Conservation (phyloP, 1,284 basidiomycete genomes). For the Pholiota adiposa region DNA sequence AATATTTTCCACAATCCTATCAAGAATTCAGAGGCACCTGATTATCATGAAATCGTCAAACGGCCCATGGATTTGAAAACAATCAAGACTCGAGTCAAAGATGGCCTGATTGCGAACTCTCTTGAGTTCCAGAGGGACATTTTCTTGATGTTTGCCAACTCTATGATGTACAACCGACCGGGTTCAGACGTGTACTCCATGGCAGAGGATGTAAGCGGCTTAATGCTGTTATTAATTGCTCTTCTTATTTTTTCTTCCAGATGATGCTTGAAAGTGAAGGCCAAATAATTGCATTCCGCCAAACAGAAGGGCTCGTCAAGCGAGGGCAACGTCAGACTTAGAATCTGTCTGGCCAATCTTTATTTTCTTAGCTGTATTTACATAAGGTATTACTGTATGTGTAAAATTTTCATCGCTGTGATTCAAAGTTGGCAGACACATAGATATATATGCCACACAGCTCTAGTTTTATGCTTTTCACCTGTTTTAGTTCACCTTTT, state of each 20-base stretch:
- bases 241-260: conserved; percentile 38
- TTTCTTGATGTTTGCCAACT: conserved; percentile 93
- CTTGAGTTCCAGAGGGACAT: conserved; percentile 90
- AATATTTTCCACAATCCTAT: conserved; percentile 93
- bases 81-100: conserved; percentile 81
- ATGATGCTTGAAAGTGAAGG: conserved; percentile 87
- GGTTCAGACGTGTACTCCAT: conserved; percentile 83
- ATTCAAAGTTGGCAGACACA: no score
- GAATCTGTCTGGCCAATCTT: background rate
- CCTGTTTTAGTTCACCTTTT: no score
- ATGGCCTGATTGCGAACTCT: conserved; percentile 79
- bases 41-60: conserved; percentile 90
- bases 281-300: conserved; percentile 76
- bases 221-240: conserved; percentile 1
- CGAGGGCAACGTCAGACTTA: conserved; percentile 39
- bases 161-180: conserved; percentile 92
- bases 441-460: no score
- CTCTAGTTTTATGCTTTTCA: no score
- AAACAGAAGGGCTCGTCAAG: conserved; percentile 71
- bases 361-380: no score
- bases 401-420: no score
- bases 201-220: conserved; percentile 79
- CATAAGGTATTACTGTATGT: background rate
- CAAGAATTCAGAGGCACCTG: conserved; percentile 84
- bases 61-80: conserved; percentile 93